Evolutionary conservation across 2,329 filamentous ascomycete genomes (phyloP).

Genomic region (Diplodia intermedia): DNA sequence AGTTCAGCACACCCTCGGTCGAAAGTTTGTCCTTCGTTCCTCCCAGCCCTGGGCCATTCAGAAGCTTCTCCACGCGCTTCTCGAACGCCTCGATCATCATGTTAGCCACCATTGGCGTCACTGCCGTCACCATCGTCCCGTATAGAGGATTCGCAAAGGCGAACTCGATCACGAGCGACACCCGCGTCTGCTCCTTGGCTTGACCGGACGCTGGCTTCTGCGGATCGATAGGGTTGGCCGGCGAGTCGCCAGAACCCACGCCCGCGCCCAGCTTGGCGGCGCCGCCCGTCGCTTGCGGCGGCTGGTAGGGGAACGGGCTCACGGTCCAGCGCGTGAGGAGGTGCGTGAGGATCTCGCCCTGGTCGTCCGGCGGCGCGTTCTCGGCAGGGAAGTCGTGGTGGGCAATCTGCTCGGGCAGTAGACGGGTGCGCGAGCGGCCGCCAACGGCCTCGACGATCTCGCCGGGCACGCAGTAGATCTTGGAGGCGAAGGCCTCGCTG

Average conservation of each 20-base stretch:
- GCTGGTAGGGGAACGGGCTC: conserved; percentile 56
- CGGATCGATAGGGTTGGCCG: conserved; percentile 36
- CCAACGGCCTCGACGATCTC: conserved; percentile 42
- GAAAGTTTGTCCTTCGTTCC: conserved; percentile 9
- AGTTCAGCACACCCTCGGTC: conserved; percentile 7
- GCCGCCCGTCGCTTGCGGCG: conserved; percentile 40
- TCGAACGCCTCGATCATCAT: conserved; percentile 96
- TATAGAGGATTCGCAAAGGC: conserved; percentile 90
- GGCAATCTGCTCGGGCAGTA: conserved; percentile 18
- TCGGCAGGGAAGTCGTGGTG: conserved; percentile 25
- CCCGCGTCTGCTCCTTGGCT: conserved; percentile 66
- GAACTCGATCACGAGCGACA: conserved; percentile 78
- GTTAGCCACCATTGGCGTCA: conserved; percentile 82
- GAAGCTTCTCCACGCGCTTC: conserved; percentile 70
- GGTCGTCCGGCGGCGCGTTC: conserved; percentile 10
- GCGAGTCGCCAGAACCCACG: conserved; percentile 38
- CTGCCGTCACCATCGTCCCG: conserved; percentile 77
- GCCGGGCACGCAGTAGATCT: conserved; percentile 76
- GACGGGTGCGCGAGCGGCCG: conserved; percentile 36
- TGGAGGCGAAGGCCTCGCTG: conserved; percentile 81
- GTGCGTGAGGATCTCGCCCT: conserved; percentile 65
- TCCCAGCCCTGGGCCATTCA: conserved; percentile 36
- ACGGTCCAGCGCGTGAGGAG: conserved; percentile 75
- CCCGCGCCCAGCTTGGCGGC: conserved; percentile 30
- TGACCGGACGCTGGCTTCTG: conserved; percentile 35